Conservation (phyloP, 2,329 filamentous ascomycete genomes). For the Akanthomyces lecanii region DNA sequence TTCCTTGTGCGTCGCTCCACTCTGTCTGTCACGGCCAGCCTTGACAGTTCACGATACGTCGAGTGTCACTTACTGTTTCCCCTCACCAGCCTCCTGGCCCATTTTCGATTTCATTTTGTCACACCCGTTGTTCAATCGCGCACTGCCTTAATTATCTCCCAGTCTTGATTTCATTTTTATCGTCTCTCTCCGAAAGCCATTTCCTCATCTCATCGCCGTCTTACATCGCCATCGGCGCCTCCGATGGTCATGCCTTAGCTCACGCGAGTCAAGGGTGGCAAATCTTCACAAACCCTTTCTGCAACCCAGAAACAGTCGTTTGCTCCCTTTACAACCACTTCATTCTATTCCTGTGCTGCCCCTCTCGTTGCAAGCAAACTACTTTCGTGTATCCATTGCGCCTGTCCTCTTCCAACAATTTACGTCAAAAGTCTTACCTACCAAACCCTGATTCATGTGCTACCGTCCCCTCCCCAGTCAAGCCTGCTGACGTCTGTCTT, state of each 20-base stretch:
- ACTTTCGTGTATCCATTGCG: neutral
- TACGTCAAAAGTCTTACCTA: neutral
- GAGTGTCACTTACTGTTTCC: slow-evolving; percentile 8
- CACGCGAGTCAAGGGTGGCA: slow-evolving; percentile 17
- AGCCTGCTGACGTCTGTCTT: neutral
- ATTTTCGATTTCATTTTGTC: neutral
- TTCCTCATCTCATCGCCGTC: neutral
- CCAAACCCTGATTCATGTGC: neutral
- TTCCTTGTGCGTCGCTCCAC: slow-evolving; percentile 3
- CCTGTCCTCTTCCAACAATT: neutral
- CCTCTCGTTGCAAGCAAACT: neutral
- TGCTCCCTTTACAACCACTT: neutral
- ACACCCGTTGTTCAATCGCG: neutral
- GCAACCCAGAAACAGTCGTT: neutral
- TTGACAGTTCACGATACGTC: slow-evolving; percentile 11
- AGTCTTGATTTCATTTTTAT: neutral
- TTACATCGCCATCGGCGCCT: slow-evolving; percentile 12
- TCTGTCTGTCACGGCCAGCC: neutral
- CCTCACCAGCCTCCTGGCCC: neutral
- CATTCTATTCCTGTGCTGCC: neutral
- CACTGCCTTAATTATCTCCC: neutral
- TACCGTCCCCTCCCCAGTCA: neutral
- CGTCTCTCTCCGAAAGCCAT: neutral
- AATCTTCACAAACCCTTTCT: slow-evolving; percentile 5
- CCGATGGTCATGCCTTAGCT: slow-evolving; percentile 14